These are phyloP conservation scores for Phytopythium litorale DNA, from an alignment of 352 stramenopile genomes.

Conservation along the genomic window DNA sequence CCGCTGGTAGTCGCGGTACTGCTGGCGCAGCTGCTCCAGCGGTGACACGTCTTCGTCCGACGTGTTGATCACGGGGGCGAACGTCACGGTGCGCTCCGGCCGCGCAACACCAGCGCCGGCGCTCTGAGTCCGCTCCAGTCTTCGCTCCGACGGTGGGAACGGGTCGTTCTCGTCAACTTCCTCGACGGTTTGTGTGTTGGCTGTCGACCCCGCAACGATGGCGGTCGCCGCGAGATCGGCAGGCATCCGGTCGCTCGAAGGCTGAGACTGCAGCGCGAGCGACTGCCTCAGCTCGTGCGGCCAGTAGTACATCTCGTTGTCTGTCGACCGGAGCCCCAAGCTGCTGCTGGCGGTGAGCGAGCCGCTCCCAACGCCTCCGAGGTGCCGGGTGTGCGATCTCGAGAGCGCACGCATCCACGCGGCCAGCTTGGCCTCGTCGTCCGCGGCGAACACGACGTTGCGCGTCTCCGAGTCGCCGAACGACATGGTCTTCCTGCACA, in stretches of 20 bases:
- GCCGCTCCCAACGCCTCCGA: constrained; percentile 3
- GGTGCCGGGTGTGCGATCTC: constrained; percentile 12
- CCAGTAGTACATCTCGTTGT: constrained; percentile 32
- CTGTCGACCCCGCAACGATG: neutral
- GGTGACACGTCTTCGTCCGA: constrained; percentile 8
- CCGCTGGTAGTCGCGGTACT: constrained; percentile 6
- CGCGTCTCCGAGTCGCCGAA: constrained; percentile 30
- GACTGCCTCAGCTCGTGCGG: constrained; percentile 24
- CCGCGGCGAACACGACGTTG: constrained; percentile 34
- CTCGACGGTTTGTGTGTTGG: neutral
- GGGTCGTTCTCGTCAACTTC: neutral
- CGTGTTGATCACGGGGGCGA: neutral
- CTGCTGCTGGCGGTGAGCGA: constrained; percentile 10
- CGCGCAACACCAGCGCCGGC: neutral
- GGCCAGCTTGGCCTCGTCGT: constrained; percentile 25
- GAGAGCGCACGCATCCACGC: constrained; percentile 29
- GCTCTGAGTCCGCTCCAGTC: neutral
- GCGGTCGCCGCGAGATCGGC: neutral
- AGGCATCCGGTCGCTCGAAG: constrained; percentile 3
- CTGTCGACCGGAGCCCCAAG: neutral
- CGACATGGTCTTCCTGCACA: constrained; percentile 38
- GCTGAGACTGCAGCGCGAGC: constrained; percentile 8
- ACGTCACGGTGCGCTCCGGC: constrained; percentile 1
- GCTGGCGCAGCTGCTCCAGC: constrained; percentile 5
- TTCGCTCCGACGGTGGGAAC: constrained; percentile 7